Conservation (phyloP, 2,329 filamentous ascomycete genomes). For the Trichoderma sp. region DNA sequence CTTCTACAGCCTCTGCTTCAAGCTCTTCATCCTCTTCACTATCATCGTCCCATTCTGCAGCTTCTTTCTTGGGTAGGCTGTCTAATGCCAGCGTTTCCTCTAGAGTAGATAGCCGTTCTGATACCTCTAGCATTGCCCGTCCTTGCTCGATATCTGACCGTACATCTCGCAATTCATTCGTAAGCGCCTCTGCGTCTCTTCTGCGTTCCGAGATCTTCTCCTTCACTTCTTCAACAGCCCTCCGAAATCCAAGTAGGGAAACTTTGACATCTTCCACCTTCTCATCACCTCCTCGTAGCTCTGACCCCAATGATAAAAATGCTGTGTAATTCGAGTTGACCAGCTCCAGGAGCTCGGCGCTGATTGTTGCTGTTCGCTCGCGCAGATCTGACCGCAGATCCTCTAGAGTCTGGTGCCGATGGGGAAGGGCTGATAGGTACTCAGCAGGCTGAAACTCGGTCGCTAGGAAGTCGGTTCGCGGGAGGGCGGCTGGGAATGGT, state of each 20-base stretch:
- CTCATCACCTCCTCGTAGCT: constrained; percentile 83
- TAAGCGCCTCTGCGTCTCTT: constrained; percentile 58
- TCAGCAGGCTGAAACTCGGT: constrained; percentile 72
- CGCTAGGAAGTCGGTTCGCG: constrained; percentile 76
- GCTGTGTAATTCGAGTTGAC: constrained; percentile 95
- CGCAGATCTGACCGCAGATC: constrained; percentile 85
- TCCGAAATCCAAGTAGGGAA: constrained; percentile 77
- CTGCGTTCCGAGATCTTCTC: constrained; percentile 61
- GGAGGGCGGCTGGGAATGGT: constrained; percentile 83
- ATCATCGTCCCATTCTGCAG: constrained; percentile 34
- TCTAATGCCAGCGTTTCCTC: constrained; percentile 61
- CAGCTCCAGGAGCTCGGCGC: constrained; percentile 83
- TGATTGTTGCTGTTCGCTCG: constrained; percentile 73
- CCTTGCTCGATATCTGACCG: constrained; percentile 60
- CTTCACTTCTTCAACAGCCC: constrained; percentile 75
- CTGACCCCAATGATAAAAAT: constrained; percentile 78
- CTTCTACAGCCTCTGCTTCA: constrained; percentile 27
- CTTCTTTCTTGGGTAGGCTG: constrained; percentile 28
- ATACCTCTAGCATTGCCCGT: constrained; percentile 63
- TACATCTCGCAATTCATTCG: constrained; percentile 65
- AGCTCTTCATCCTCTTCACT: constrained; percentile 42
- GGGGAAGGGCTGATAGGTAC: constrained; percentile 76
- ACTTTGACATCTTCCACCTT: constrained; percentile 87
- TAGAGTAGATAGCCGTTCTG: constrained; percentile 58
- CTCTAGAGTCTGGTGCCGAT: constrained; percentile 93